Conservation (phyloP, 768 basidiomycete species). For the Lyophyllum decastes region DNA sequence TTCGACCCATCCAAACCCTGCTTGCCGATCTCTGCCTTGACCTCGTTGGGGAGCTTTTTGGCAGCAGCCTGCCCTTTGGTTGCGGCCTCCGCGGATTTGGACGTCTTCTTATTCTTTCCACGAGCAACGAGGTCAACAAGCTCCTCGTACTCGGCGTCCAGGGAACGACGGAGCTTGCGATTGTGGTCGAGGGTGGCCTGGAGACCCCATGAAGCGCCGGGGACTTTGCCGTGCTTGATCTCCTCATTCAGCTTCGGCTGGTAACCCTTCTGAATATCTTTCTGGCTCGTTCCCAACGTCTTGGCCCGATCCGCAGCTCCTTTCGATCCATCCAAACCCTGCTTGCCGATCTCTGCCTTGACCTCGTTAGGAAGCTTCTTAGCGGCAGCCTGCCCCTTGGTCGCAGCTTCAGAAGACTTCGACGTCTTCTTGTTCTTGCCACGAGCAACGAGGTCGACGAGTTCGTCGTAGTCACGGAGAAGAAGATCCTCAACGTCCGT, state of each 20-base stretch:
- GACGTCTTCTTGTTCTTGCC: neutral
- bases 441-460: neutral
- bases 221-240: neutral
- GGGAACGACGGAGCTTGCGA: neutral
- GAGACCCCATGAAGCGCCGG: neutral
- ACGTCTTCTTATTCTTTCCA: neutral
- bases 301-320: neutral
- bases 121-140: neutral
- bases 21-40: slow-evolving; percentile 1
- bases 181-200: neutral
- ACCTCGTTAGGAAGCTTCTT: slow-evolving; percentile 1
- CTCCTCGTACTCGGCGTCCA: neutral
- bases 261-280: slow-evolving; percentile 1
- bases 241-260: neutral
- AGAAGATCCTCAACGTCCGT: neutral
- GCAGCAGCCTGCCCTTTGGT: neutral
- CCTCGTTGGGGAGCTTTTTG: neutral
- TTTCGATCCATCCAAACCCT: slow-evolving; percentile 1
- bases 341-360: slow-evolving; percentile 1
- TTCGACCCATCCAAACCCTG: slow-evolving; percentile 3
- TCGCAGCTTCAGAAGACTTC: neutral
- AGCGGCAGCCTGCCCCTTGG: neutral
- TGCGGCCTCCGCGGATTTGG: neutral
- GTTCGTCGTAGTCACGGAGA: neutral
- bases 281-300: neutral